Conservation (phyloP, 129 eudicot genomes). For the Ambrosia trifida region DNA sequence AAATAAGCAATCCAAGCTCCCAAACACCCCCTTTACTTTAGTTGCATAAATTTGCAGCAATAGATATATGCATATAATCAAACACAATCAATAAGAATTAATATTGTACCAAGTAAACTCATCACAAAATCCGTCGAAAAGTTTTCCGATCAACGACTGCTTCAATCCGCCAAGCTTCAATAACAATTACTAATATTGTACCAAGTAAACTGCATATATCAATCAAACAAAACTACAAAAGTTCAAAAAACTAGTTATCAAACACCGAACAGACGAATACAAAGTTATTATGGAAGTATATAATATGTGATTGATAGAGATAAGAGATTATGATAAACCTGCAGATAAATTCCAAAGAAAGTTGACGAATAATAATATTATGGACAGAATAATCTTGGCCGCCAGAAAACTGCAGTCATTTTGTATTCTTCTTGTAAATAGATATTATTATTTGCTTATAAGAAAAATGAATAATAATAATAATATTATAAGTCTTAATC, state of each 20-base stretch:
- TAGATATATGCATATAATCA: too few species aligned
- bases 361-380: not conserved
- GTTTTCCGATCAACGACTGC: not conserved
- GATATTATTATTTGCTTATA: not conserved
- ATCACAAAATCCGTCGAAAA: slow-evolving; percentile 1
- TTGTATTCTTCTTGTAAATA: slow-evolving; percentile 15
- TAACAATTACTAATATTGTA: too few species aligned
- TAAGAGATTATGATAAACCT: not conserved
- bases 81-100: not conserved
- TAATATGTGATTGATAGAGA: not conserved
- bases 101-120: slow-evolving; percentile 13
- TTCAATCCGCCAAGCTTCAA: not conserved
- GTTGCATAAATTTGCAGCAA: too few species aligned
- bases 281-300: slow-evolving; percentile 16
- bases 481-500: too few species aligned
- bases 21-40: too few species aligned
- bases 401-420: not conserved
- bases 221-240: too few species aligned
- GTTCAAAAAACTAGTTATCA: too few species aligned
- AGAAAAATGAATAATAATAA: too few species aligned
- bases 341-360: slow-evolving; percentile 7
- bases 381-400: slow-evolving; percentile 6
- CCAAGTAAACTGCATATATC: too few species aligned
- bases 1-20: too few species aligned
- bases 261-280: not conserved